phyloP scores from a whole-genome alignment of 257 asterid species.

The Solanum chilense region DNA sequence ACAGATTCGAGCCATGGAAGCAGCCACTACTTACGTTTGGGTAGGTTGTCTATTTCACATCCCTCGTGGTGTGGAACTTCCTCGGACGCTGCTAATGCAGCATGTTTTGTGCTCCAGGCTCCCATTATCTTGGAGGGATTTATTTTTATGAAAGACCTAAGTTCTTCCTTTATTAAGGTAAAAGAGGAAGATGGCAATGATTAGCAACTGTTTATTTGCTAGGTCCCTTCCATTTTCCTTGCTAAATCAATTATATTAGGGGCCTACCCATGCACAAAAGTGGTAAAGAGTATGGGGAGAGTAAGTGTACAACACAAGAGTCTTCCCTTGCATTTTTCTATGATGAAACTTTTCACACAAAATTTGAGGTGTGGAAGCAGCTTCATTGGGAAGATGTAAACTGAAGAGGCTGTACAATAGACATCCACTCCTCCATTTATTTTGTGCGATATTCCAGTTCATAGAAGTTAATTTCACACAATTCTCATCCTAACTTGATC shows the following conservation, averaged over 20 bases:
- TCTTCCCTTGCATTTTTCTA: neutral
- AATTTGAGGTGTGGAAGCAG: neutral
- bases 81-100: neutral
- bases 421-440: neutral
- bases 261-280: neutral
- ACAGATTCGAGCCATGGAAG: neutral
- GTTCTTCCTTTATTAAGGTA: neutral
- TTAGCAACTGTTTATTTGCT: neutral
- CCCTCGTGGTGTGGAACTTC: neutral
- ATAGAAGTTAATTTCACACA: neutral
- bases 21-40: neutral
- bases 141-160: neutral
- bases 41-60: neutral
- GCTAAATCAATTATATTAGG: neutral
- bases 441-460: neutral
- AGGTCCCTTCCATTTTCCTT: neutral
- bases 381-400: neutral
- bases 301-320: neutral
- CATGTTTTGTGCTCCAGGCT: neutral
- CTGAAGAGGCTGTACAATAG: neutral
- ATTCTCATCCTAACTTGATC: neutral
- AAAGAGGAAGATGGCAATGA: neutral
- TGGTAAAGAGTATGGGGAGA: neutral
- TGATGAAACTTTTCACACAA: neutral
- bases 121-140: neutral